Evolutionary conservation across 1,284 basidiomycete genomes (phyloP), one percentile per base, ranked within the genome.

Genomic region (Irpex rosettiformis): DNA sequence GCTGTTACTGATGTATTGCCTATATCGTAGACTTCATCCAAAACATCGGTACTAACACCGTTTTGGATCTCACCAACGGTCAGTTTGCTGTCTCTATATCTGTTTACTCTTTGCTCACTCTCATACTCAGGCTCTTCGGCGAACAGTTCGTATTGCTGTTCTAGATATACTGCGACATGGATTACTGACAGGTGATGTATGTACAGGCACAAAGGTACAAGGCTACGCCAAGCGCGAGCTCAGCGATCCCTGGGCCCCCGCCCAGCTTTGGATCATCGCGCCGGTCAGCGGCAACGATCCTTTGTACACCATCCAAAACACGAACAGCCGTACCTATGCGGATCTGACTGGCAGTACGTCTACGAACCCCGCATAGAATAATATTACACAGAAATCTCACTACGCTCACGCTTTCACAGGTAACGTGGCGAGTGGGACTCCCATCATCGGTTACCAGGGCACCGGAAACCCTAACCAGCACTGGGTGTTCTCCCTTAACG

Each of bases 191-290:
- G 49, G 27, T 1, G n/a, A 40, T 3, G 33, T 21, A 18, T 16
- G 40, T 13, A 37, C 22, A 55, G 54, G 27, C 28, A 28, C 37
- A 13, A 55, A 24, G 43, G 43, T 56, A 7, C 40, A 47, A n/a
- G 47, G 47, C 47, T 18, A 48, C 21, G 25, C 47, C 13, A 22
- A 22, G 47, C 47, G 47, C 47, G 21, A 22, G 21, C 47, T 48
- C 21, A 48, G 30, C 24, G 30, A 54, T 27, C 7, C 16, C n/a
- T 33, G 21, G 18, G 53, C 40, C 16, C 40, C 53, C 53, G 30
- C 30, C 18, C 53, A 54, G 53, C 53, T 54, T 7, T 54, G 53
- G 53, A 40, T 54, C 29, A 40, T 54, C 18, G 30, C 27, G 4
- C 28, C 16, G 22, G 30, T 40, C 18, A 37, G 13, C 13, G 33